A percentile compares a stretch with the other conserved stretches of the same genome.
Evolutionary conservation across 257 asterid species (phyloP).

Genomic region (Penstemon newberryi): DNA sequence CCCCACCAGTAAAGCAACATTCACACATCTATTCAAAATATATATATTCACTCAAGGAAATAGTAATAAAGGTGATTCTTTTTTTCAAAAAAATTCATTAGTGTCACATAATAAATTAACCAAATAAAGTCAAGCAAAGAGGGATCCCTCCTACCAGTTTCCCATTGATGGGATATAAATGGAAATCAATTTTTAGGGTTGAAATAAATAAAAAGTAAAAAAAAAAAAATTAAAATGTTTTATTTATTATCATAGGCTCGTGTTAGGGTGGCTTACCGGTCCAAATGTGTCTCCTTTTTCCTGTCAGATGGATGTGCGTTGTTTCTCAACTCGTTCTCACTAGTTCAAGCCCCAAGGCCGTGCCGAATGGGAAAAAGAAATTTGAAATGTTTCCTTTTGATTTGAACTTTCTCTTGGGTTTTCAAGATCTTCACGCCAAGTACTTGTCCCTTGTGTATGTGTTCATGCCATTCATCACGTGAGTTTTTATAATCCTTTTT

Average conservation of each 20-base stretch:
- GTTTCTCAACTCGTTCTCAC: conserved; percentile 32
- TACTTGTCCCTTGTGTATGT: conserved; percentile 49
- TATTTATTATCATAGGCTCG: conserved; percentile 14
- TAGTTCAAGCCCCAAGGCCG: conserved; percentile 14
- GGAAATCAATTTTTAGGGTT: conserved; percentile 7
- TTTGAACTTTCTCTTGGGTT: conserved; percentile 26
- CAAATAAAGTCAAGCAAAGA: no score
- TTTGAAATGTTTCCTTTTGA: not conserved
- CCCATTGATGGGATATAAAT: not conserved
- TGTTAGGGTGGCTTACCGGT: conserved; percentile 12
- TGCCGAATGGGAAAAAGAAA: conserved; percentile 22
- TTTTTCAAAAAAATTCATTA: no score
- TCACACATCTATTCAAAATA: conserved; percentile 10
- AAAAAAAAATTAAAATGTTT: not conserved
- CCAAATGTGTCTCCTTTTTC: conserved; percentile 18
- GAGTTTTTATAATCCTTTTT: not conserved
- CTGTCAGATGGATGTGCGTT: conserved; percentile 23
- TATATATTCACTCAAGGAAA: conserved; percentile 5
- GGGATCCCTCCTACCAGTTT: no score
- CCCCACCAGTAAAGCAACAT: conserved; percentile 37
- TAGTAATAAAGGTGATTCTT: not conserved
- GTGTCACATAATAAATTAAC: no score
- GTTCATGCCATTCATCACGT: not conserved
- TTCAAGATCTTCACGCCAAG: conserved; percentile 57
- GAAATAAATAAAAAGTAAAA: conserved; percentile 5